A percentile compares a stretch with the other conserved stretches of the same genome.
Evolutionary conservation across 1,284 basidiomycete genomes (phyloP).

Genomic region (Fomitopsis schrenkii): DNA sequence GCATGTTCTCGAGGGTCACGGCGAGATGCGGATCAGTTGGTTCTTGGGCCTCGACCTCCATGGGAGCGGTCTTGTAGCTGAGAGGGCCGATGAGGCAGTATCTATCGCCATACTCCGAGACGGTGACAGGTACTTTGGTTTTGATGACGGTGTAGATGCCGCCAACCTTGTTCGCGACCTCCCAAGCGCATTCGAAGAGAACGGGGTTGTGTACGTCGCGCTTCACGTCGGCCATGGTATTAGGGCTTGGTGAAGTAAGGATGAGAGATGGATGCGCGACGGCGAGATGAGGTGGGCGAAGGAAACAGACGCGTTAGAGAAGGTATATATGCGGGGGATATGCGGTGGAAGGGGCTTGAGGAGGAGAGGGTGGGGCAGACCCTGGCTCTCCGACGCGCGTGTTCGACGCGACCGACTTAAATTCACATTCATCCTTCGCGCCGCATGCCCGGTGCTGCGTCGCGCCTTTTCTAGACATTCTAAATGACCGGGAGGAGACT

Average conservation of each 20-base stretch:
- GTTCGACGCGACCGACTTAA: background rate
- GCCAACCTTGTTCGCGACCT: conserved; percentile 96
- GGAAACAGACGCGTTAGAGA: background rate
- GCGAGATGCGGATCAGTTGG: conserved; percentile 73
- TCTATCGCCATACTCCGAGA: conserved; percentile 87
- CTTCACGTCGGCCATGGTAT: conserved; percentile 35
- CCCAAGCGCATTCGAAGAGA: conserved; percentile 91
- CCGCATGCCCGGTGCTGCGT: background rate
- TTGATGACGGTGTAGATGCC: conserved; percentile 99
- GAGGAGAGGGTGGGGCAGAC: background rate
- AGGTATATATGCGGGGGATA: background rate
- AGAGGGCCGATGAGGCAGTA: conserved; percentile 94
- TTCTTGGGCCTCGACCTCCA: conserved; percentile 96
- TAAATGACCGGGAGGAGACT: background rate
- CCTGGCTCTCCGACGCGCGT: background rate
- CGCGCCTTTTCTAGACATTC: background rate
- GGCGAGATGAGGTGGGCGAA: background rate
- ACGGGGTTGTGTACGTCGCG: conserved; percentile 78
- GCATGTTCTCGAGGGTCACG: conserved; percentile 74
- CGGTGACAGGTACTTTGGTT: conserved; percentile 97
- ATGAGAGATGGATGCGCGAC: conserved; percentile 1
- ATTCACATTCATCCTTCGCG: background rate
- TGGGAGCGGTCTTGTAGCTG: conserved; percentile 95
- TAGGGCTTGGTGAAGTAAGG: background rate
- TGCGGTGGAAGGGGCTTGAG: background rate